Conservation (phyloP, 176 grass and related monocot genomes). For the Oryza meridionalis region DNA sequence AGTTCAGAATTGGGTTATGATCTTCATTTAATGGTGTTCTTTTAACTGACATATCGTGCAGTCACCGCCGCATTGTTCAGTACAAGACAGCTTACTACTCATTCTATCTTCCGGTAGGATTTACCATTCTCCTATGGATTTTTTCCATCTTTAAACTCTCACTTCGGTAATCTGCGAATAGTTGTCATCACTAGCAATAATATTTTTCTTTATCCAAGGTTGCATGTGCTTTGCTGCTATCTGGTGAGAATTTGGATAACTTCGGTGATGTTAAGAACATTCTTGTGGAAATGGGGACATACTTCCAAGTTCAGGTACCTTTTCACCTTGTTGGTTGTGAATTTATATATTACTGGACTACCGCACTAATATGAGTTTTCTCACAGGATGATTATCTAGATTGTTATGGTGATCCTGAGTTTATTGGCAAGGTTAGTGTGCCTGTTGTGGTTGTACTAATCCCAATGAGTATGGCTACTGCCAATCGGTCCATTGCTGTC, state of each 20-base stretch:
- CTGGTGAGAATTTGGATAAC: slow-evolving; percentile 86
- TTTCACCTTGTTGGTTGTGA: background rate
- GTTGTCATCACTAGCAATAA: background rate
- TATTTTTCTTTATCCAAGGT: slow-evolving; percentile 57
- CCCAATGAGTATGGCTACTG: slow-evolving; percentile 7
- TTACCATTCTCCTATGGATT: background rate
- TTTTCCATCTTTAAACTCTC: background rate
- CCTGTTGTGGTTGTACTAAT: background rate
- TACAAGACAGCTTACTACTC: slow-evolving; percentile 99
- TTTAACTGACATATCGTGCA: slow-evolving; percentile 48
- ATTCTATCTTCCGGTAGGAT: slow-evolving; percentile 92
- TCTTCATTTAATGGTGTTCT: slow-evolving; percentile 34
- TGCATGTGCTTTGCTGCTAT: slow-evolving; percentile 87
- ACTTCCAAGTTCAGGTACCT: slow-evolving; percentile 94
- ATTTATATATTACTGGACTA: slow-evolving; percentile 22
- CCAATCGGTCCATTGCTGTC: background rate
- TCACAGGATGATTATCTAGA: slow-evolving; percentile 97
- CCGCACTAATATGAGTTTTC: slow-evolving; percentile 30
- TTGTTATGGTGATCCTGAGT: slow-evolving; percentile 92
- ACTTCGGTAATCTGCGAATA: background rate
- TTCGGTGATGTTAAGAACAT: slow-evolving; percentile 84
- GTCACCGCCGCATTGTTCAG: slow-evolving; percentile 88
- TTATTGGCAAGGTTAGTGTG: slow-evolving; percentile 81
- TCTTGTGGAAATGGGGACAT: slow-evolving; percentile 96
- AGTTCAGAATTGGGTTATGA: background rate